phyloP scores from a whole-genome alignment of 2,329 filamentous ascomycete species.

The Ophiosphaerella herpotricha region DNA sequence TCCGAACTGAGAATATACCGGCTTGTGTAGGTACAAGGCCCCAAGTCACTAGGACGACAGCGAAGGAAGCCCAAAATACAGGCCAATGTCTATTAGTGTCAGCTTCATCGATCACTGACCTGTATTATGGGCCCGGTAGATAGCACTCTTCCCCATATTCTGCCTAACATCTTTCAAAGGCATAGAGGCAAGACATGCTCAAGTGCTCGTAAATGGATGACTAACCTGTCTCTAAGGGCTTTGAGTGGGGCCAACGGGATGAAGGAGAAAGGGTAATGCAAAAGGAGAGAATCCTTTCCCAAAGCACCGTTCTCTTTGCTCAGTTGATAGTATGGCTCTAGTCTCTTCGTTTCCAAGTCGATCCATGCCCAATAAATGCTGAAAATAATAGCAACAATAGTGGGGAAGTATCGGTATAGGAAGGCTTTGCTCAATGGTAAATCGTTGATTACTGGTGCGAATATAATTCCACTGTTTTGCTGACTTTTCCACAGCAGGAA shows the following conservation, averaged over 20 bases:
- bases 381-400: constrained; percentile 59
- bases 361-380: constrained; percentile 64
- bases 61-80: constrained; percentile 54
- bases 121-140: not conserved
- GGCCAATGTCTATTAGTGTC: constrained; percentile 55
- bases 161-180: too few species aligned
- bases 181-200: not conserved
- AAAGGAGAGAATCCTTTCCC: constrained; percentile 53
- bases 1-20: constrained; percentile 54
- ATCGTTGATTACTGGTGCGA: constrained; percentile 40
- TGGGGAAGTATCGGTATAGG: constrained; percentile 57
- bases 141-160: not conserved
- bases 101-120: not conserved
- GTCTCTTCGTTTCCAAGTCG: constrained; percentile 61
- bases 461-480: constrained; percentile 50
- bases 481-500: constrained; percentile 50
- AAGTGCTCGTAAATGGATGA: not conserved
- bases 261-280: constrained; percentile 61
- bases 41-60: constrained; percentile 60
- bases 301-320: constrained; percentile 53
- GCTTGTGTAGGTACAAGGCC: constrained; percentile 60
- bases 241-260: constrained; percentile 51
- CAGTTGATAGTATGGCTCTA: constrained; percentile 66
- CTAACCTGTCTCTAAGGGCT: constrained; percentile 42
- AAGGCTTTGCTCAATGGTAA: constrained; percentile 52